Conservation (phyloP, 768 basidiomycete species). For the Lentinula guzmanii region DNA sequence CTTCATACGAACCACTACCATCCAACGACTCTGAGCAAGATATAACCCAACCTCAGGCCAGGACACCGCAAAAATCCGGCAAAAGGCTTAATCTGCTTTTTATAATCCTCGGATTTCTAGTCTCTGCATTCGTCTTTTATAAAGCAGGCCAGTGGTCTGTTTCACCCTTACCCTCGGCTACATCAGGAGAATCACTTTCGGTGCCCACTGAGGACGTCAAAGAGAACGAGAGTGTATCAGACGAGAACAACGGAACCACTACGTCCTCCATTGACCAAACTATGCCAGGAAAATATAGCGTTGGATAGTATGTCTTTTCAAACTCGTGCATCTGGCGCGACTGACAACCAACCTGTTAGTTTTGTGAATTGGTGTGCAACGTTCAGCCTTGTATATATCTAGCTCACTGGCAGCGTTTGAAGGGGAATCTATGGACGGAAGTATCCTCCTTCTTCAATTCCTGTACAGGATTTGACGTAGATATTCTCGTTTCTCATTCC, state of each 20-base stretch:
- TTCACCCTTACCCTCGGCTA: constrained; percentile 4
- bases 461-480: constrained; percentile 80
- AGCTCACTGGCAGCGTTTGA: constrained; percentile 4
- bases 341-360: constrained; percentile 27
- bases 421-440: constrained; percentile 97
- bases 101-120: constrained; percentile 26
- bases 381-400: not conserved
- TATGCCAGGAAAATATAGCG: constrained; percentile 63
- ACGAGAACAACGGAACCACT: constrained; percentile 9
- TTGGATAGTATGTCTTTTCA: constrained; percentile 64
- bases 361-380: constrained; percentile 68
- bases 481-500: constrained; percentile 17
- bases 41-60: constrained; percentile 12
- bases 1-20: constrained; percentile 25
- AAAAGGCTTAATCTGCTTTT: constrained; percentile 25
- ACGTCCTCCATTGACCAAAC: constrained; percentile 7
- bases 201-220: not conserved
- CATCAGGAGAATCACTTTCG: constrained; percentile 2
- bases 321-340: constrained; percentile 3
- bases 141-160: constrained; percentile 37
- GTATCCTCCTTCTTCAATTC: constrained; percentile 82
- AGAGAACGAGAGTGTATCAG: constrained; percentile 2
- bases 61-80: constrained; percentile 15
- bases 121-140: constrained; percentile 35
- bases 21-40: constrained; percentile 17